Percentiles rank a stretch among this genome's conserved stretches.
Conservation (phyloP, 352 stramenopile genomes). For the Nannochloropsis limnetica region DNA sequence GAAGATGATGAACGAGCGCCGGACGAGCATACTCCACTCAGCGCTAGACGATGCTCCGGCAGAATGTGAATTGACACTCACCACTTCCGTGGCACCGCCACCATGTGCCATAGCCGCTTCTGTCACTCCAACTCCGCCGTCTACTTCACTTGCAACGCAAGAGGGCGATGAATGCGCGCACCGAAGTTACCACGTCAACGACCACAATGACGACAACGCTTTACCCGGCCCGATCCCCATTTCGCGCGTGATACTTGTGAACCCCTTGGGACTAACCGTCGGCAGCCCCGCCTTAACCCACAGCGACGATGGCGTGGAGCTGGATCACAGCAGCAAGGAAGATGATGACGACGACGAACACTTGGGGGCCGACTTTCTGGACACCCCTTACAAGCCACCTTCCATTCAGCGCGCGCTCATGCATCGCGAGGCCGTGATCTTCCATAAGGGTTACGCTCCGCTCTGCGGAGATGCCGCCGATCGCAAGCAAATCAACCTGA, state of each 20-base stretch:
- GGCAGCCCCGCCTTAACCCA: not conserved
- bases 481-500: not conserved
- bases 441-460: not conserved
- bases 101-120: not conserved
- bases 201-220: not conserved
- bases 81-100: not conserved
- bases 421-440: not conserved
- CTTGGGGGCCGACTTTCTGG: not conserved
- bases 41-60: not conserved
- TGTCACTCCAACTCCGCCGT: not conserved
- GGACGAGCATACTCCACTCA: not conserved
- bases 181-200: not conserved
- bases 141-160: not conserved
- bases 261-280: not conserved
- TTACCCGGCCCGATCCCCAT: not conserved
- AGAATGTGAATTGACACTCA: not conserved
- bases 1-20: not conserved
- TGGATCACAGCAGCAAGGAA: not conserved
- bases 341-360: not conserved
- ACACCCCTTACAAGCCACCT: not conserved
- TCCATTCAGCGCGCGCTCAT: not conserved
- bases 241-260: not conserved
- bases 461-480: not conserved
- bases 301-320: not conserved
- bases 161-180: not conserved